Conservation (phyloP, 176 grass and related monocot species). For the Oryza meyeriana region DNA sequence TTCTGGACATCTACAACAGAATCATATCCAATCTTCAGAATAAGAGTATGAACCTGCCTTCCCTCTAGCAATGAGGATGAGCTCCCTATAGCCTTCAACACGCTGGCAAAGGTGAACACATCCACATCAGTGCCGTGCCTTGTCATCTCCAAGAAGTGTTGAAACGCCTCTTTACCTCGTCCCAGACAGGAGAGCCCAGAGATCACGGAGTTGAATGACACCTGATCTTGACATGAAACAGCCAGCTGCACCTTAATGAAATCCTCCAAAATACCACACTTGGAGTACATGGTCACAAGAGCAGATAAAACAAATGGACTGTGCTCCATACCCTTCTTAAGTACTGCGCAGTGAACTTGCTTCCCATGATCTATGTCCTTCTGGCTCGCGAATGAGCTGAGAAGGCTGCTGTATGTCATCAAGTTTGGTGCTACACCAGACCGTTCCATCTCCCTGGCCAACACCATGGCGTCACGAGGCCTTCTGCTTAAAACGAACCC, state of each 20-base stretch:
- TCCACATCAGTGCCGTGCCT: not conserved
- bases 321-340: slow-evolving; percentile 21
- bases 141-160: slow-evolving; percentile 37
- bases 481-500: not conserved
- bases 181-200: slow-evolving; percentile 30
- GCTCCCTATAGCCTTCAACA: slow-evolving; percentile 29
- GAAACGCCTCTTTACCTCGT: slow-evolving; percentile 23
- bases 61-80: slow-evolving; percentile 27
- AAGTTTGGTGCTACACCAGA: slow-evolving; percentile 13
- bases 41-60: slow-evolving; percentile 37
- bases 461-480: slow-evolving; percentile 19
- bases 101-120: slow-evolving; percentile 36
- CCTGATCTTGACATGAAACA: slow-evolving; percentile 29
- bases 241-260: slow-evolving; percentile 4
- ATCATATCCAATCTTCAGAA: slow-evolving; percentile 28
- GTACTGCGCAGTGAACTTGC: not conserved
- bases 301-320: slow-evolving; percentile 17
- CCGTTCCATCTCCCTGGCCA: slow-evolving; percentile 35
- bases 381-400: slow-evolving; percentile 10
- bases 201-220: slow-evolving; percentile 20
- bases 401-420: slow-evolving; percentile 40
- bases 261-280: slow-evolving; percentile 24
- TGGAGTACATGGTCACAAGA: slow-evolving; percentile 43
- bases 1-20: slow-evolving; percentile 26
- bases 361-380: slow-evolving; percentile 4